Conservation (phyloP, 2,329 filamentous ascomycete genomes). For the Sclerotinia trifoliorum region DNA sequence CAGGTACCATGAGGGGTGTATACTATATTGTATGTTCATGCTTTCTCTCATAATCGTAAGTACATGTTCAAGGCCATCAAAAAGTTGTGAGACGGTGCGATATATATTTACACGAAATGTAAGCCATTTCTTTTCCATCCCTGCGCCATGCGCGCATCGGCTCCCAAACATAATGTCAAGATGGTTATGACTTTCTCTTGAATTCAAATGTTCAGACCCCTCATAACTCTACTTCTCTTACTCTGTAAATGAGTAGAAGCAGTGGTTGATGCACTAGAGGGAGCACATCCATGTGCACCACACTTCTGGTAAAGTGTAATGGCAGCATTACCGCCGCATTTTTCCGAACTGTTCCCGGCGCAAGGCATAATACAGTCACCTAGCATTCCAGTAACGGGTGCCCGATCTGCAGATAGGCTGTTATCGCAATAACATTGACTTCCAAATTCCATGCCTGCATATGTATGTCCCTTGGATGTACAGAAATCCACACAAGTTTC, state of each 20-base stretch:
- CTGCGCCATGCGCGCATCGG: not conserved
- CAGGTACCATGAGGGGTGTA: no score
- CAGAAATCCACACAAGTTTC: slow-evolving; percentile 15
- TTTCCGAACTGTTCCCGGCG: slow-evolving; percentile 17
- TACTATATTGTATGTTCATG: not conserved
- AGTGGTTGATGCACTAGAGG: not conserved
- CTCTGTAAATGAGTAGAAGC: not conserved
- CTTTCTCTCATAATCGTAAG: not conserved
- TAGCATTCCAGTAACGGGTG: slow-evolving; percentile 8
- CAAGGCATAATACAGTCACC: slow-evolving; percentile 18
- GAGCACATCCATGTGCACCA: not conserved
- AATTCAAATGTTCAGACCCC: not conserved
- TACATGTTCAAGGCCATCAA: not conserved
- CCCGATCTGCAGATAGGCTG: not conserved
- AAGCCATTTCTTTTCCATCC: not conserved
- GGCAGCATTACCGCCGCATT: slow-evolving; percentile 17
- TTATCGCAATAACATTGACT: slow-evolving; percentile 22
- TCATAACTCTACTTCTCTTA: not conserved
- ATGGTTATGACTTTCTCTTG: not conserved
- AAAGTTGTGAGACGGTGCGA: not conserved
- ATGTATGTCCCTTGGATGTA: slow-evolving; percentile 14
- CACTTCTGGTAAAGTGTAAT: slow-evolving; percentile 23
- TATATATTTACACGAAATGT: not conserved
- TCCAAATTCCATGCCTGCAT: slow-evolving; percentile 21
- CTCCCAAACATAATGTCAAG: not conserved